Conservation (phyloP, 2,329 filamentous ascomycete species). For the Dothideomycetes sp. region DNA sequence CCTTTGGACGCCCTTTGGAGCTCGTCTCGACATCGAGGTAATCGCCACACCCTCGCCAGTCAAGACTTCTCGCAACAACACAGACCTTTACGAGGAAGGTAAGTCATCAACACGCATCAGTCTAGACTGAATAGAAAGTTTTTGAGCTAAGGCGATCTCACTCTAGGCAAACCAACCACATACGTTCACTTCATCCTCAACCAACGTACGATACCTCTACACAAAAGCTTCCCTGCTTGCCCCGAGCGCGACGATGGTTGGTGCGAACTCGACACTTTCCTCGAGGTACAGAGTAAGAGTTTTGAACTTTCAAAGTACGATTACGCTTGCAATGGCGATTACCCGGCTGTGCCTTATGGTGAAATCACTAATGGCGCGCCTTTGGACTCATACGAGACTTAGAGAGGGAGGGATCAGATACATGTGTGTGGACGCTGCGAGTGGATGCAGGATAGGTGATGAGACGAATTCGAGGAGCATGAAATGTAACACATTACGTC, state of each 20-base stretch:
- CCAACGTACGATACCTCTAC: constrained; percentile 62
- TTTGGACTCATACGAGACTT: no score
- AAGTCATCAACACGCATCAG: constrained; percentile 14
- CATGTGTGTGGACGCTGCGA: no score
- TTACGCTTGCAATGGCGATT: constrained; percentile 56
- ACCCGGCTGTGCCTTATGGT: constrained; percentile 40
- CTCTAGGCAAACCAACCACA: constrained; percentile 16
- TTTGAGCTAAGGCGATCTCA: no score
- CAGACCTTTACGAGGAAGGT: constrained; percentile 41
- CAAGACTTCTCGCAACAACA: constrained; percentile 39
- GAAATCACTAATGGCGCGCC: constrained; percentile 43
- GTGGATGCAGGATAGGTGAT: no score
- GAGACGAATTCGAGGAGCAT: no score
- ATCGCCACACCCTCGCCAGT: constrained; percentile 60
- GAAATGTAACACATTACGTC: no score
- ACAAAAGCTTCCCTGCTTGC: constrained; percentile 56
- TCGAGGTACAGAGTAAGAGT: constrained; percentile 53
- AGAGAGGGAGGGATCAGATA: no score
- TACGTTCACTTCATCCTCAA: constrained; percentile 28
- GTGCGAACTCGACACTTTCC: constrained; percentile 63
- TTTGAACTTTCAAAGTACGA: constrained; percentile 52
- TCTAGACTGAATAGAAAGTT: no score
- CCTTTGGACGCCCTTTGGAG: constrained; percentile 54
- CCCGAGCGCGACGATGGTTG: constrained; percentile 61
- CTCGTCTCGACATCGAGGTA: constrained; percentile 64